A percentile compares a stretch with the other conserved stretches of the same genome.
Evolutionary conservation across 2,329 filamentous ascomycete species (phyloP).

Genomic region (Arthroderma sp.): DNA sequence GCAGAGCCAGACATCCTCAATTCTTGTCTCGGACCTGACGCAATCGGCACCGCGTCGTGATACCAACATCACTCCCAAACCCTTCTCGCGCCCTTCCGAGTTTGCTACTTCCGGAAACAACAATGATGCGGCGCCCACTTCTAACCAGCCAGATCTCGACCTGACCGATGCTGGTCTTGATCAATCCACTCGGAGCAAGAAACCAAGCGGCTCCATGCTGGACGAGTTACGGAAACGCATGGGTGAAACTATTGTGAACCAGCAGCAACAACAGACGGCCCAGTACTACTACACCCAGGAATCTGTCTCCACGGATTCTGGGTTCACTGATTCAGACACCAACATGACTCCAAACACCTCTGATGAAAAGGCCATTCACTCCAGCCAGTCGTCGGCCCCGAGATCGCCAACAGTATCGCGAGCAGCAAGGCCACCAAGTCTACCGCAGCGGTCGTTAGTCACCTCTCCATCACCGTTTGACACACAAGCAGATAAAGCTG

Average conservation of each 20-base stretch:
- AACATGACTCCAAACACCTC: constrained; percentile 3
- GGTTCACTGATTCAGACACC: constrained; percentile 2
- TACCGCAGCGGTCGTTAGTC: neutral
- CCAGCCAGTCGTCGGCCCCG: neutral
- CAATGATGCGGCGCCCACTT: neutral
- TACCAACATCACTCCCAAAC: neutral
- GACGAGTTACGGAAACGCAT: constrained; percentile 33
- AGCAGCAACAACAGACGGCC: constrained; percentile 16
- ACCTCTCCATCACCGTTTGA: neutral
- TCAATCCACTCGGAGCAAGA: constrained; percentile 17
- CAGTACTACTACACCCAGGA: constrained; percentile 16
- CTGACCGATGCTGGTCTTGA: neutral
- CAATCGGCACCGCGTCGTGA: constrained; percentile 1
- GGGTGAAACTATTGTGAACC: constrained; percentile 31
- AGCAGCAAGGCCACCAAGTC: neutral
- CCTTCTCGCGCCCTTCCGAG: neutral
- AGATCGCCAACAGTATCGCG: neutral
- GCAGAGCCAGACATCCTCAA: neutral
- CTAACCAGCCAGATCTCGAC: neutral
- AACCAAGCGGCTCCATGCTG: constrained; percentile 28
- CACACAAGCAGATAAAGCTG: neutral
- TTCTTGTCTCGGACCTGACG: constrained; percentile 15
- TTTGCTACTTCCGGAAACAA: neutral
- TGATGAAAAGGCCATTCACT: constrained; percentile 1
- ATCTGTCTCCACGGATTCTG: constrained; percentile 2